Evolutionary conservation across 768 basidiomycete genomes (phyloP), one percentile per base, ranked within the genome.

Genomic region (Trametes maxima): DNA sequence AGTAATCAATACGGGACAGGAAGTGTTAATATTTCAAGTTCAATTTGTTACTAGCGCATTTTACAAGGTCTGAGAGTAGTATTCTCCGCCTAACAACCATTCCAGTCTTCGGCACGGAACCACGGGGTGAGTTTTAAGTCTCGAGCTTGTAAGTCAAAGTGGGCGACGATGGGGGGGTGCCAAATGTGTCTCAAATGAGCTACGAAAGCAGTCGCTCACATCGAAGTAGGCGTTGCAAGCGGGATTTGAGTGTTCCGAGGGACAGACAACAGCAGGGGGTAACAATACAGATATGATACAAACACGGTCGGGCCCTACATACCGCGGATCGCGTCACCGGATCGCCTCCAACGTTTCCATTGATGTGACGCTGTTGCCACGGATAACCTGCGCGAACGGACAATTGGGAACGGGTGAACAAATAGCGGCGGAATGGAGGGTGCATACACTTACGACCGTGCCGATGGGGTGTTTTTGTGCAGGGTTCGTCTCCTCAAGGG

Each of bases 301-400:
- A 59, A 63, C 55, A 65, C 53, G 52, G 60, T 55, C 57, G 42
- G 51, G 47, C 60, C 61, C 66, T 43, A 56, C 55, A 57, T 64
- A 59, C 57, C 44, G 57, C 47, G 48, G 60, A n/a, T 45, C 48
- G 35, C 28, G 28, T 69, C 66, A 75, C 65, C 83, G 80, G 22
- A 80, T 82, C 24, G 86, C 79, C 73, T 93, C 92, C 54, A 92
- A 71, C 21, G 85, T 90, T 75, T 98, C 95, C 90, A 97, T 95
- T 60, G 92, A 94, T 55, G 94, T 94, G 46, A 98, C 94, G 60
- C 92, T 95, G 79, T 96, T 98, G 50, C 95, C 95, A 43, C 95
- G 91, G 69, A 98, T 92, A 66, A 98, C 94, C 95, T 98, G 21
- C 43, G 8, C 59, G 22, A 64, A 54, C 56, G 51, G 40, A 28